Percentiles rank a stretch among this genome's conserved stretches.
These are phyloP conservation scores for Peronosclerospora sorghi DNA, from an alignment of 352 stramenopile genomes.

Conservation along the genomic window DNA sequence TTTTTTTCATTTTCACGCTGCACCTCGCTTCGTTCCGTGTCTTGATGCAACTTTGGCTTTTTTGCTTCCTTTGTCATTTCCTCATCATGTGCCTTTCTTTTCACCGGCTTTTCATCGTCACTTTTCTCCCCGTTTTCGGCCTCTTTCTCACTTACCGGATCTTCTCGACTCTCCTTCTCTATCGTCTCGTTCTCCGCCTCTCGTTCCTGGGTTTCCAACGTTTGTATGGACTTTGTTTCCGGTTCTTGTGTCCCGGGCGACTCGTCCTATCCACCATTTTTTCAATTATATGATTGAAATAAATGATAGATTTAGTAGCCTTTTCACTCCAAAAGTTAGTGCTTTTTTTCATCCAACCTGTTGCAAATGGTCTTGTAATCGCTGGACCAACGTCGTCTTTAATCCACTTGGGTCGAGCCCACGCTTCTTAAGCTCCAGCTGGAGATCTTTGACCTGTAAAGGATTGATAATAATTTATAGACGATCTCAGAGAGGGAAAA, in stretches of 20 bases:
- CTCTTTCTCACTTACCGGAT: background rate
- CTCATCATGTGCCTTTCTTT: background rate
- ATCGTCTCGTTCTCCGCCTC: background rate
- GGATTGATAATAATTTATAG: no score
- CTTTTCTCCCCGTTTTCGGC: background rate
- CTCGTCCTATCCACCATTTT: conserved; percentile 1
- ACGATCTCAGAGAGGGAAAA: no score
- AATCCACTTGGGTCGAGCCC: conserved; percentile 26
- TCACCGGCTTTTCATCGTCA: background rate
- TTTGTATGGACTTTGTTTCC: background rate
- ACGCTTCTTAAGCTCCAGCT: conserved; percentile 30
- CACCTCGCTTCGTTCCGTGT: no score
- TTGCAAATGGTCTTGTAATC: conserved; percentile 25
- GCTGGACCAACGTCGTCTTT: conserved; percentile 31
- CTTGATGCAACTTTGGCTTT: no score
- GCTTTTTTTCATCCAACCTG: conserved; percentile 3
- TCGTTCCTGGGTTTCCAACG: background rate
- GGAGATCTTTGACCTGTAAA: conserved; percentile 43
- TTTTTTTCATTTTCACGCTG: background rate
- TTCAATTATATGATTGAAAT: background rate
- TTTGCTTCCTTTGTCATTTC: background rate
- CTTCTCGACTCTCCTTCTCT: background rate
- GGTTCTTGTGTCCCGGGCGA: background rate
- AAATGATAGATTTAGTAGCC: no score
- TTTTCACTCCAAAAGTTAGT: background rate